Evolutionary conservation across 805 yeast species (phyloP).

Genomic region (Candida germanica): DNA sequence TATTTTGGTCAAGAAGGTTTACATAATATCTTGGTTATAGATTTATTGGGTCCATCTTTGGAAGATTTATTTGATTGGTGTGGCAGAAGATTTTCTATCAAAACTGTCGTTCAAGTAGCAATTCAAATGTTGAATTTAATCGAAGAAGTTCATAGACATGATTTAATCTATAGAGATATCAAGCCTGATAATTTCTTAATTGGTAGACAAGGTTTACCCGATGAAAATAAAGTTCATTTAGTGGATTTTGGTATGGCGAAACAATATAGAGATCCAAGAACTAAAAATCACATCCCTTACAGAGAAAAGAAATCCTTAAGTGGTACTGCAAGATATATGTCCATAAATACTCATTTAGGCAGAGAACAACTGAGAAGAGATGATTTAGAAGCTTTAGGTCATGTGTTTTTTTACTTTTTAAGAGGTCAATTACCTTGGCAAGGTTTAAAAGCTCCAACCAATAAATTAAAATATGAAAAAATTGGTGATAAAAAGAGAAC

Average conservation of each 20-base stretch:
- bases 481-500: constrained; percentile 95
- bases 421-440: constrained; percentile 98
- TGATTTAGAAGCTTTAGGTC: constrained; percentile 94
- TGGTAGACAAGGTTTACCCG: constrained; percentile 81
- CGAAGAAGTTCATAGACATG: constrained; percentile 83
- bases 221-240: constrained; percentile 80
- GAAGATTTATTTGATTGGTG: constrained; percentile 99
- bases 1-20: constrained; percentile 98
- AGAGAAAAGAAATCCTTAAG: constrained; percentile 92
- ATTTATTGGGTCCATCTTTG: constrained; percentile 89
- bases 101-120: constrained; percentile 91
- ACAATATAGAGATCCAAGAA: constrained; percentile 93
- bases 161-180: constrained; percentile 91
- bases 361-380: constrained; percentile 96
- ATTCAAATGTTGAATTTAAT: constrained; percentile 90
- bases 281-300: constrained; percentile 94
- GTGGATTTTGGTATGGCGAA: constrained; percentile 99
- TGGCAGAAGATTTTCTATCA: constrained; percentile 80
- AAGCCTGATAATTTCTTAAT: constrained; percentile 96
- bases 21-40: constrained; percentile 92
- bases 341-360: constrained; percentile 95
- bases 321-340: constrained; percentile 99
- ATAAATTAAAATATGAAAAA: constrained; percentile 95
- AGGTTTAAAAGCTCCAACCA: constrained; percentile 96
- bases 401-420: constrained; percentile 91